Percentiles rank a stretch among this genome's conserved stretches.
These are phyloP conservation scores for Stagonosporopsis cucurbitacearum DNA, from an alignment of 2,329 filamentous ascomycete genomes.

Conservation along the genomic window DNA sequence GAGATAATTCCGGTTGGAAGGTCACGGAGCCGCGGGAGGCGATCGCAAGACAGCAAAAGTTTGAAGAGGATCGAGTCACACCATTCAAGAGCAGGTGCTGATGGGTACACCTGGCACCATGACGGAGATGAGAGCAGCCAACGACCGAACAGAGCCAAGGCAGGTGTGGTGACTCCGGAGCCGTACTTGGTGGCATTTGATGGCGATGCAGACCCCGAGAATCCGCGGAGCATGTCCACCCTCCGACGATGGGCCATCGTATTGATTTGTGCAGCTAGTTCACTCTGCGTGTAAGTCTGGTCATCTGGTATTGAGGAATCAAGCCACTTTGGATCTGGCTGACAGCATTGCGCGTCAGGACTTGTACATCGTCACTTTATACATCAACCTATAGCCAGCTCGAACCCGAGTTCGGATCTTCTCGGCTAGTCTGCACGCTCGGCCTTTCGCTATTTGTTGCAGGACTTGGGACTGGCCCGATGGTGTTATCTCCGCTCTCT, in stretches of 20 bases:
- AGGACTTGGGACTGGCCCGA: conserved; percentile 67
- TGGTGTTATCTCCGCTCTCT: conserved; percentile 63
- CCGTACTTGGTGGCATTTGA: conserved; percentile 78
- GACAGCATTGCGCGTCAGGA: conserved; percentile 57
- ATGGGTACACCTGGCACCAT: conserved; percentile 48
- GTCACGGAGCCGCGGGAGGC: conserved; percentile 11
- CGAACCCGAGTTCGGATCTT: conserved; percentile 73
- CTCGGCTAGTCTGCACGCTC: conserved; percentile 75
- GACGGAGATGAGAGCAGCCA: conserved; percentile 33
- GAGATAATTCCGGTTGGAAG: conserved; percentile 1
- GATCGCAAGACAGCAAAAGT: conserved; percentile 27
- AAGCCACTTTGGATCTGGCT: conserved; percentile 8
- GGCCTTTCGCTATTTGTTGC: conserved; percentile 84
- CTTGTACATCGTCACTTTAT: conserved; percentile 87
- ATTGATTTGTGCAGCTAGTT: conserved; percentile 73
- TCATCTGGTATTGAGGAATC: not conserved
- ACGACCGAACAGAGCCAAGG: conserved; percentile 30
- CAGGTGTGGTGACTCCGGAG: conserved; percentile 20
- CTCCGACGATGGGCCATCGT: conserved; percentile 82
- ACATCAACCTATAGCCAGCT: conserved; percentile 82
- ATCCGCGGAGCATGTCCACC: conserved; percentile 72
- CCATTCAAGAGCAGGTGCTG: conserved; percentile 46
- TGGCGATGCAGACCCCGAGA: conserved; percentile 73
- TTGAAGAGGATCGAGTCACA: conserved; percentile 36
- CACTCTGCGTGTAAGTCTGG: conserved; percentile 80